These are phyloP conservation scores for Sequoia sempervirens DNA, from an alignment of 75 land plant species.

Conservation along the genomic window DNA sequence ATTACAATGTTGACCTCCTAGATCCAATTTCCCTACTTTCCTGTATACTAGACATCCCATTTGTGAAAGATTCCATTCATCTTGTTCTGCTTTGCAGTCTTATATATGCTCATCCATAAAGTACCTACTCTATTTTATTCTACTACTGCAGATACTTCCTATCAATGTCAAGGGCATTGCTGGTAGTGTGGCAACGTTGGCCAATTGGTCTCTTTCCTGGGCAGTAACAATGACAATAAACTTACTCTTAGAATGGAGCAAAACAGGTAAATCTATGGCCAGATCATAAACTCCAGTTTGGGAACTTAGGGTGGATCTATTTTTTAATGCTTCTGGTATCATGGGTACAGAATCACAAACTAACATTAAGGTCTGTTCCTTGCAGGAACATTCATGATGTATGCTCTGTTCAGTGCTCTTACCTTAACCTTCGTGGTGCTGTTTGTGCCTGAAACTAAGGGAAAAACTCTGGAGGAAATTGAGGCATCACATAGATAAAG, in stretches of 20 bases:
- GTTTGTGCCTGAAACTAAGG: conserved; percentile 20
- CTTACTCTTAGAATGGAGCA: conserved; percentile 64
- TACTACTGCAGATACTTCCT: conserved; percentile 65
- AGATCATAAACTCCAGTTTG: neutral
- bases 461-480: conserved; percentile 20
- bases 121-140: neutral
- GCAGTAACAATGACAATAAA: conserved; percentile 67
- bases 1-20: neutral
- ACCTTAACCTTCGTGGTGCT: conserved; percentile 10
- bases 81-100: neutral
- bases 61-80: neutral
- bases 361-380: neutral
- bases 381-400: conserved; percentile 16
- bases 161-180: conserved; percentile 73
- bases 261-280: conserved; percentile 38
- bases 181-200: conserved; percentile 81
- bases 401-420: conserved; percentile 10
- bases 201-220: conserved; percentile 64
- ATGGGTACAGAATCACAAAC: neutral
- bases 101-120: neutral
- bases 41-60: neutral
- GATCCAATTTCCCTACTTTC: neutral
- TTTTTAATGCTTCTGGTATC: neutral
- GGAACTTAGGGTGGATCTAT: neutral
- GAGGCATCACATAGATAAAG: conserved; percentile 7